Percentiles rank a stretch among this genome's conserved stretches.
These are phyloP conservation scores for Epichloe festucae DNA, from an alignment of 2,329 filamentous ascomycete genomes.

Conservation along the genomic window DNA sequence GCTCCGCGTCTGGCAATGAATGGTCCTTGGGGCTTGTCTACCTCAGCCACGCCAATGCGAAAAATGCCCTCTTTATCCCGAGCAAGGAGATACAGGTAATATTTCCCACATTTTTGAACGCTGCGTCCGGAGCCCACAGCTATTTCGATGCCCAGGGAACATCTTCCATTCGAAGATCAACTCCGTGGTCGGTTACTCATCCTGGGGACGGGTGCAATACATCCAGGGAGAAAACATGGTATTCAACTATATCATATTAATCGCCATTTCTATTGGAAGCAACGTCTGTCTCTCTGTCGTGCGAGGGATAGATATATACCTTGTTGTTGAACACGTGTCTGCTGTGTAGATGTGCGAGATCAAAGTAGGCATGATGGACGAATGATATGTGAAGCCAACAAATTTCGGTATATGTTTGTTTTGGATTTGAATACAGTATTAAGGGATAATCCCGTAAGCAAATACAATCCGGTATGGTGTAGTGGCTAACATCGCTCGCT, in stretches of 20 bases:
- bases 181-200: slow-evolving; percentile 58
- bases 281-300: slow-evolving; percentile 65
- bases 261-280: slow-evolving; percentile 72
- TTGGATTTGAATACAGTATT: not conserved
- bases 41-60: too few relatives aligned
- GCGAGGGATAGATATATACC: slow-evolving; percentile 75
- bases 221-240: slow-evolving; percentile 57
- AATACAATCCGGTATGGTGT: slow-evolving; percentile 18
- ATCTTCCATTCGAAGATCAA: slow-evolving; percentile 50
- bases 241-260: slow-evolving; percentile 61
- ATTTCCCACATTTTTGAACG: slow-evolving; percentile 51
- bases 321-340: slow-evolving; percentile 65
- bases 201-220: slow-evolving; percentile 37
- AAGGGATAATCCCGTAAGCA: too few relatives aligned
- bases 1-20: too few relatives aligned
- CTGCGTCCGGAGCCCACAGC: slow-evolving; percentile 70
- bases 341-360: slow-evolving; percentile 68
- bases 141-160: slow-evolving; percentile 66
- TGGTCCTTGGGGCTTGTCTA: too few relatives aligned
- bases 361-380: slow-evolving; percentile 32
- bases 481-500: slow-evolving; percentile 25
- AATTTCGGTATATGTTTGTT: not conserved
- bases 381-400: slow-evolving; percentile 11
- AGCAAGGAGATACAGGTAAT: slow-evolving; percentile 68
- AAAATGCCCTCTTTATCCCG: slow-evolving; percentile 18